A percentile compares a stretch with the other conserved stretches of the same genome.
These are phyloP conservation scores for Waitea zeae DNA, from an alignment of 1,284 basidiomycete species.

Conservation along the genomic window DNA sequence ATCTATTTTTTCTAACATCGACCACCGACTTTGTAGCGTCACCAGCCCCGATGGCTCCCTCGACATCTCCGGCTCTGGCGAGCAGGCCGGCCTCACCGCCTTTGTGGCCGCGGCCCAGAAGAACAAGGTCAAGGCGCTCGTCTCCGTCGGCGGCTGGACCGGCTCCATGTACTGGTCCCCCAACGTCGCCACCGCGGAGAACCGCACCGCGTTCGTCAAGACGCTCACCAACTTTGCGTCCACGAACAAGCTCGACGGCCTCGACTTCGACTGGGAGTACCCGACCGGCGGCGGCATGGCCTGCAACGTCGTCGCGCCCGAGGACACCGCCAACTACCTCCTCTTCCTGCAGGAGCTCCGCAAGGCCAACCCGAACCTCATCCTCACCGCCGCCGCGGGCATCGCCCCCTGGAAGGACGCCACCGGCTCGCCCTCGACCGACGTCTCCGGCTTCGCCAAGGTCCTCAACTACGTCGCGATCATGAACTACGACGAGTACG, in stretches of 20 bases:
- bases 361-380: conserved; percentile 29
- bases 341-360: conserved; percentile 62
- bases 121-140: conserved; percentile 48
- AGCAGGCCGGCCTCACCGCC: conserved; percentile 20
- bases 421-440: conserved; percentile 34
- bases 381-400: conserved; percentile 60
- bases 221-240: conserved; percentile 44
- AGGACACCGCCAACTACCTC: conserved; percentile 61
- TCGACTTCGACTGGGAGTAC: conserved; percentile 93
- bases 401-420: conserved; percentile 49
- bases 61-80: conserved; percentile 21
- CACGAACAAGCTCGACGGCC: conserved; percentile 58
- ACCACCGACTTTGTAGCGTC: conserved; percentile 2
- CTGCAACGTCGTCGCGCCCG: conserved; percentile 45
- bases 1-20: not conserved
- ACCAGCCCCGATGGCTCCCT: conserved; percentile 2
- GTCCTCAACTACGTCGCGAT: conserved; percentile 69
- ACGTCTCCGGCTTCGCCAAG: conserved; percentile 56
- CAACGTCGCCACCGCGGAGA: conserved; percentile 39
- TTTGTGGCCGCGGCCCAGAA: conserved; percentile 32
- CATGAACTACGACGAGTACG: conserved; percentile 64
- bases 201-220: conserved; percentile 50
- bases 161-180: conserved; percentile 67
- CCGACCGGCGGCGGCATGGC: conserved; percentile 51
- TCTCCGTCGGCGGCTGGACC: conserved; percentile 82